Conservation (phyloP, 1,284 basidiomycete species). For the Cerrena zonata region DNA sequence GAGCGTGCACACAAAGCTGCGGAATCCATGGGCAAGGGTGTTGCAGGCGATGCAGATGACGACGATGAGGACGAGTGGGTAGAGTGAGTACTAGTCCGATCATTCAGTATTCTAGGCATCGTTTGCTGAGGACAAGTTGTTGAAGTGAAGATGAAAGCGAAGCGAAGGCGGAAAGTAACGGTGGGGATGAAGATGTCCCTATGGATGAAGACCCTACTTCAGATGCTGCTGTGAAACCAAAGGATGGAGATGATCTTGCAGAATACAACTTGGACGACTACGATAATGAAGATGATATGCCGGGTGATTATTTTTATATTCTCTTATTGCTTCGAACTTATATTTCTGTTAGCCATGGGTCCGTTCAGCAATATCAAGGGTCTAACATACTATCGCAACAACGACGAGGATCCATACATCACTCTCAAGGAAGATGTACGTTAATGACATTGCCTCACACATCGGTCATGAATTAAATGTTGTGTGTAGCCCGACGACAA, state of each 20-base stretch:
- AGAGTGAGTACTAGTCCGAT: conserved; percentile 58
- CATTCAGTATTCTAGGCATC: conserved; percentile 8
- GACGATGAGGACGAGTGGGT: conserved; percentile 63
- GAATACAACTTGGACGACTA: conserved; percentile 93
- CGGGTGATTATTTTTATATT: conserved; percentile 37
- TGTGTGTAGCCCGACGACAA: conserved; percentile 47
- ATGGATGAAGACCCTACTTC: conserved; percentile 23
- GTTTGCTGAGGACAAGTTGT: conserved; percentile 9
- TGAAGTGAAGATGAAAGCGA: conserved; percentile 37
- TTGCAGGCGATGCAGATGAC: conserved; percentile 53
- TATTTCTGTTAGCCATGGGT: conserved; percentile 56
- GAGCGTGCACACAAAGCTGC: conserved; percentile 78
- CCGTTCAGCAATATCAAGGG: conserved; percentile 97
- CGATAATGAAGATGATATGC: conserved; percentile 74
- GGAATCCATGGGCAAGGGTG: conserved; percentile 63
- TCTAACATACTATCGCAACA: conserved; percentile 84
- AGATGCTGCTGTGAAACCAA: conserved; percentile 28
- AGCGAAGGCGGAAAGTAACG: conserved; percentile 26
- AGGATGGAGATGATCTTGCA: conserved; percentile 69
- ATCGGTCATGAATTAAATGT: conserved; percentile 4
- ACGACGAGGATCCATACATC: conserved; percentile 94
- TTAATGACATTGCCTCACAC: neutral
- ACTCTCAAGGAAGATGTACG: conserved; percentile 79
- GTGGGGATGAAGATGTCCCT: conserved; percentile 62
- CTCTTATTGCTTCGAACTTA: conserved; percentile 2